Evolutionary conservation across 2,329 filamentous ascomycete genomes (phyloP).

Genomic region (Apiospora pterosperma): DNA sequence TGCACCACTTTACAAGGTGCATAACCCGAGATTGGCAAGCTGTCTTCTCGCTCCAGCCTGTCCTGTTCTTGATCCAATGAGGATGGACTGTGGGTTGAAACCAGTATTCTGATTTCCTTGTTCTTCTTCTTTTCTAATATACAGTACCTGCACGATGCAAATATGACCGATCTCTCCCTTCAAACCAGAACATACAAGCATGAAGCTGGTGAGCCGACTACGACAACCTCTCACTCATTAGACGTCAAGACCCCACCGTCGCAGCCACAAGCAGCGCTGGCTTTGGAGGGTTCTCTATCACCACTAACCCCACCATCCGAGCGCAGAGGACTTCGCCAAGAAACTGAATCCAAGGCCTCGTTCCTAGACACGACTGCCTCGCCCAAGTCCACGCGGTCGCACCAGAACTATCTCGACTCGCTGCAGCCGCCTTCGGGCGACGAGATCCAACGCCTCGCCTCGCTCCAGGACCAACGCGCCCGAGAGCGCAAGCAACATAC

Average conservation of each 20-base stretch:
- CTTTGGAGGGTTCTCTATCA: conserved; percentile 18
- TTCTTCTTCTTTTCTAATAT: neutral
- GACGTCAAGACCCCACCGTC: conserved; percentile 7
- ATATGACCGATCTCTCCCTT: neutral
- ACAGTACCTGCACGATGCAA: neutral
- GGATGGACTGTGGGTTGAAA: neutral
- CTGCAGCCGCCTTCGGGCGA: conserved; percentile 43
- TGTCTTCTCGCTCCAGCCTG: neutral
- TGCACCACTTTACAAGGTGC: neutral
- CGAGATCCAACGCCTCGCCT: conserved; percentile 46
- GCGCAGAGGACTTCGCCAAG: neutral
- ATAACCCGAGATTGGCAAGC: neutral
- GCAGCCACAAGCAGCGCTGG: conserved; percentile 8
- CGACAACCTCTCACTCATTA: neutral
- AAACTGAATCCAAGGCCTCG: conserved; percentile 15
- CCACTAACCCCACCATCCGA: conserved; percentile 16
- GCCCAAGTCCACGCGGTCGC: conserved; percentile 21
- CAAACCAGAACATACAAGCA: neutral
- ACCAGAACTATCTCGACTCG: conserved; percentile 47
- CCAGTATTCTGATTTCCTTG: neutral
- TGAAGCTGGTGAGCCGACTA: neutral
- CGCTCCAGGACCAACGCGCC: conserved; percentile 45
- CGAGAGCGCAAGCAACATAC: conserved; percentile 39
- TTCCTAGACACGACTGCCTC: conserved; percentile 18
- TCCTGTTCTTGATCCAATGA: neutral